A percentile compares a stretch with the other conserved stretches of the same genome.
These are phyloP conservation scores for Trichophyton mentagrophytes DNA, from an alignment of 2,329 filamentous ascomycete genomes.

Conservation along the genomic window DNA sequence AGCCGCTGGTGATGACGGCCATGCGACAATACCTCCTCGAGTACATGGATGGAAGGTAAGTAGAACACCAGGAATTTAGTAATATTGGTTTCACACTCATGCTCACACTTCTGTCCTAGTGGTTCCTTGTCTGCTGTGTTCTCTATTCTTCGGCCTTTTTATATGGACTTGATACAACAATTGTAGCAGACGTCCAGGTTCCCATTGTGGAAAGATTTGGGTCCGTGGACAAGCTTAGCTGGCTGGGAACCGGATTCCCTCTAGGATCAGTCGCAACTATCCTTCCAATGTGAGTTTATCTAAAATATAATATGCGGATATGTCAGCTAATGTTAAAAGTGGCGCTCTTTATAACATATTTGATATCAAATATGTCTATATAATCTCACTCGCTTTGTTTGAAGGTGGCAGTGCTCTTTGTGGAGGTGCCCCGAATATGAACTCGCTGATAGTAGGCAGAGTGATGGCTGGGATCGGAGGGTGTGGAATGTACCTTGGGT, in stretches of 20 bases:
- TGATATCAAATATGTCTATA: constrained; percentile 34
- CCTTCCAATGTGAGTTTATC: constrained; percentile 16
- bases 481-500: constrained; percentile 23
- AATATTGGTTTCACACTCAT: neutral
- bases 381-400: constrained; percentile 21
- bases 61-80: neutral
- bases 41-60: constrained; percentile 1
- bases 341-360: constrained; percentile 33
- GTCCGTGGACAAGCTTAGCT: constrained; percentile 29
- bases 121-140: neutral
- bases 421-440: constrained; percentile 34
- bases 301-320: no score
- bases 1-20: neutral
- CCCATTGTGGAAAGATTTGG: constrained; percentile 30
- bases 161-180: neutral
- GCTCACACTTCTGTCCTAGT: neutral
- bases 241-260: constrained; percentile 33
- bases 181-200: constrained; percentile 21
- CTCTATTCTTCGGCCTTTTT: neutral
- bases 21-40: neutral
- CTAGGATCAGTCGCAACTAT: constrained; percentile 30
- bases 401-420: constrained; percentile 28
- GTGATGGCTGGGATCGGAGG: constrained; percentile 26
- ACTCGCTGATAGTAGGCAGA: constrained; percentile 35
- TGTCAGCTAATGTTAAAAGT: constrained; percentile 5